phyloP scores from a whole-genome alignment of 495 filamentous ascomycete genomes.

The Parmelia sp. region DNA sequence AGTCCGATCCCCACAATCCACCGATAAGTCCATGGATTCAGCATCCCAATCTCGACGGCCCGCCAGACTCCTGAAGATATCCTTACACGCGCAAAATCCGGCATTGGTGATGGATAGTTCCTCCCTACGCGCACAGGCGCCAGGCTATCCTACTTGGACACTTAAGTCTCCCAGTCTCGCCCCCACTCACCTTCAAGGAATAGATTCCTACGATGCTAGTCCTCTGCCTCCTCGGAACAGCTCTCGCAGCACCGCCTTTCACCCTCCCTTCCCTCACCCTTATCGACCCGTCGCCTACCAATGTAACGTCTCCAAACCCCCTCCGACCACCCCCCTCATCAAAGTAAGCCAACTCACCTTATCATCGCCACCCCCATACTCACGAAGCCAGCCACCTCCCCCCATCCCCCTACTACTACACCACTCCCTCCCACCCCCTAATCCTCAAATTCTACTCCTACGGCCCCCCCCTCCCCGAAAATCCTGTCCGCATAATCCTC shows the following conservation, averaged over 20 bases:
- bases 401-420: conserved; percentile 1
- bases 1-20: neutral
- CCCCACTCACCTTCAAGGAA: neutral
- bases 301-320: neutral
- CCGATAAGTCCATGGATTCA: neutral
- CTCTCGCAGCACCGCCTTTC: neutral
- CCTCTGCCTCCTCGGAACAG: neutral
- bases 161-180: neutral
- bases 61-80: neutral
- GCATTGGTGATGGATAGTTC: neutral
- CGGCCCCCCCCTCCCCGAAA: neutral
- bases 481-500: neutral
- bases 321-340: neutral
- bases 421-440: neutral
- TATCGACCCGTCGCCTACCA: neutral
- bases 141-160: neutral
- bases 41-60: neutral
- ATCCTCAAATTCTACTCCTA: neutral
- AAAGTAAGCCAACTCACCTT: neutral
- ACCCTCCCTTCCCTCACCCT: neutral
- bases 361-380: neutral
- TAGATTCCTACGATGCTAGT: neutral
- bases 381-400: neutral
- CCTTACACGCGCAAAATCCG: neutral
- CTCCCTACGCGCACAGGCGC: neutral